Evolutionary conservation across 768 basidiomycete species (phyloP).

Genomic region (Naematelia encephala): DNA sequence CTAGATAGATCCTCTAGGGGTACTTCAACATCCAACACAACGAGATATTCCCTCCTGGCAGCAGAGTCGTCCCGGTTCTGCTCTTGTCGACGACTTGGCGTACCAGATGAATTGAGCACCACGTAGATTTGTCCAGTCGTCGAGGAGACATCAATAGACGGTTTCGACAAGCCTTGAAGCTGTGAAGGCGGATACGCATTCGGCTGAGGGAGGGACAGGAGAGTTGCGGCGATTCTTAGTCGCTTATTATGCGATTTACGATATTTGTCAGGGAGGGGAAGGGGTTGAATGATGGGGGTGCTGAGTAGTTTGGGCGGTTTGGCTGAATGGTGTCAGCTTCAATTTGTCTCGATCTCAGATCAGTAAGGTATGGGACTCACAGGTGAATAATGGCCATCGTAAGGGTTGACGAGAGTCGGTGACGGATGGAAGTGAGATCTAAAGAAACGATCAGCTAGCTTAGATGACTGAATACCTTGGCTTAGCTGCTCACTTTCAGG

Average conservation of each 20-base stretch:
- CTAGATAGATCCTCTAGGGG: constrained; percentile 15
- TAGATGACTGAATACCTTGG: neutral
- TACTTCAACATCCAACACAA: constrained; percentile 29
- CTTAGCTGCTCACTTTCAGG: constrained; percentile 24
- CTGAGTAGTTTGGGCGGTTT: neutral
- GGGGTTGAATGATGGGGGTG: constrained; percentile 19
- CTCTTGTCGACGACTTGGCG: constrained; percentile 1
- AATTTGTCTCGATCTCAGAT: no score
- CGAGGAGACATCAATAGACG: constrained; percentile 26
- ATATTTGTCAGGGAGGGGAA: constrained; percentile 13
- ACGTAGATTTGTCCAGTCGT: constrained; percentile 31
- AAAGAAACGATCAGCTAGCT: neutral
- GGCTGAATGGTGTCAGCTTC: no score
- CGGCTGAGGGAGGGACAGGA: constrained; percentile 18
- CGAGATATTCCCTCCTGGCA: constrained; percentile 29
- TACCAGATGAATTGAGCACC: constrained; percentile 17
- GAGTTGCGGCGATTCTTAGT: constrained; percentile 14
- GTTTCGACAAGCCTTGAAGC: constrained; percentile 5
- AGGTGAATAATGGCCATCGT: constrained; percentile 19
- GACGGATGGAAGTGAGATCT: constrained; percentile 20
- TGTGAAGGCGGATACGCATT: constrained; percentile 15
- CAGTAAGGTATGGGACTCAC: no score
- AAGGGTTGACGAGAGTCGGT: constrained; percentile 10
- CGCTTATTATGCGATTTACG: neutral
- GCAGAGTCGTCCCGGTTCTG: neutral